A percentile compares a stretch with the other conserved stretches of the same genome.
Conservation (phyloP, 148 eudicot genomes). For the Drosera capensis region DNA sequence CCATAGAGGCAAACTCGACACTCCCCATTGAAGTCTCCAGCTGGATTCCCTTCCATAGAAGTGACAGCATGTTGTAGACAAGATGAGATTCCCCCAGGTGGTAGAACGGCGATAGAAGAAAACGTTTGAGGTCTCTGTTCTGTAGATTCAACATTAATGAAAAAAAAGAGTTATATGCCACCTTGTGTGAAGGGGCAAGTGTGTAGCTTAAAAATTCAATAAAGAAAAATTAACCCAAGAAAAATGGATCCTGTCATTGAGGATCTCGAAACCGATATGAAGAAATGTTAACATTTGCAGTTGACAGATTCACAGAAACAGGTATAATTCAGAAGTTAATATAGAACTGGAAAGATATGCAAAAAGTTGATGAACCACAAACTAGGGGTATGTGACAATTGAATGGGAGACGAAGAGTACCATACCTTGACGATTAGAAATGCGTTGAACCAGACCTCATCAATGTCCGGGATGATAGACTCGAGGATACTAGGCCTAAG, state of each 20-base stretch:
- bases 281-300: too few relatives aligned
- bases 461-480: slow-evolving; percentile 18
- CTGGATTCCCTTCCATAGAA: slow-evolving; percentile 85
- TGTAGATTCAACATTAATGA: slow-evolving; percentile 20
- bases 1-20: slow-evolving; percentile 56
- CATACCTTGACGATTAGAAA: slow-evolving; percentile 29
- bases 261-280: too few relatives aligned
- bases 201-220: too few relatives aligned
- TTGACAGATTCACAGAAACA: too few relatives aligned
- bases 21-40: slow-evolving; percentile 82
- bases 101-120: slow-evolving; percentile 74
- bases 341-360: too few relatives aligned
- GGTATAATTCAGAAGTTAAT: too few relatives aligned
- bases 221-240: too few relatives aligned
- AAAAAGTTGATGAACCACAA: too few relatives aligned
- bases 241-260: too few relatives aligned
- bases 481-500: slow-evolving; percentile 31
- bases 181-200: too few relatives aligned
- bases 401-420: neutral
- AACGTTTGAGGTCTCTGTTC: slow-evolving; percentile 66
- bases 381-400: too few relatives aligned
- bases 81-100: slow-evolving; percentile 71
- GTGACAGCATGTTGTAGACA: slow-evolving; percentile 85
- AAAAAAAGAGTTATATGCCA: too few relatives aligned
- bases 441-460: slow-evolving; percentile 30